Evolutionary conservation across 345 rosid genomes (phyloP), one percentile per base, ranked within the genome.

Genomic region (Reutealis trisperma): DNA sequence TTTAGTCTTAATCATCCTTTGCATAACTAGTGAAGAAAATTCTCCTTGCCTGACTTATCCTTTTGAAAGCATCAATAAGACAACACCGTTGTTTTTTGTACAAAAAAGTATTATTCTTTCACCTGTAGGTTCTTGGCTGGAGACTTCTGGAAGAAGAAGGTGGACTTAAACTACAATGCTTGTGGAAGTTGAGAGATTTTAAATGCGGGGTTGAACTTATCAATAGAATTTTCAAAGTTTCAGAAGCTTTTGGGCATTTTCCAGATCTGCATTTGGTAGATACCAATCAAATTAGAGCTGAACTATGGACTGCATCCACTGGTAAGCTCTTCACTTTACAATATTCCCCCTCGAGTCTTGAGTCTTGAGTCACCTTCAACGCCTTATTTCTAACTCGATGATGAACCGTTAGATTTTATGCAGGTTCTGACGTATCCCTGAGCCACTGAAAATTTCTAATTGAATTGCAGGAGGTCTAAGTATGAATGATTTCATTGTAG

Each of bases 101-200:
- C 49, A 47, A 5, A 8, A 41, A 51, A 15, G 67, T 37, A 41
- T 25, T 21, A 13, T 16, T 22, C 12, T 58, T 67, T 34, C 49
- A 37, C 59, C 42, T 8, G 67, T 67, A 92, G 99, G 91, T 96
- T 65, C 32, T 93, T 62, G 99, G 99, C 19, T 96, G 99, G 98
- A 93, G 96, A 77, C 83, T 96, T 44, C 76, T 92, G 81, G 97
- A 93, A 8, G 91, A 86, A 78, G 91, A 86, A 44, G 88, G 88
- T 0, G 90, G 94, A 54, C 82, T 90, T 34, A 92, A 90, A 69
- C 90, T 96, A 54, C 93, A 87, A 70, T 93, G 98, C 82, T 76
- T 89, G 84, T 96, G 99, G 99, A 96, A 88, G 77, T 79, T 96
- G 80, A 87, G 93, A 77, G 97, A 92, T 82, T 92, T 82, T 51